Conservation (phyloP, 169 alveolate genomes). For the Plasmodium cynomolgi region DNA sequence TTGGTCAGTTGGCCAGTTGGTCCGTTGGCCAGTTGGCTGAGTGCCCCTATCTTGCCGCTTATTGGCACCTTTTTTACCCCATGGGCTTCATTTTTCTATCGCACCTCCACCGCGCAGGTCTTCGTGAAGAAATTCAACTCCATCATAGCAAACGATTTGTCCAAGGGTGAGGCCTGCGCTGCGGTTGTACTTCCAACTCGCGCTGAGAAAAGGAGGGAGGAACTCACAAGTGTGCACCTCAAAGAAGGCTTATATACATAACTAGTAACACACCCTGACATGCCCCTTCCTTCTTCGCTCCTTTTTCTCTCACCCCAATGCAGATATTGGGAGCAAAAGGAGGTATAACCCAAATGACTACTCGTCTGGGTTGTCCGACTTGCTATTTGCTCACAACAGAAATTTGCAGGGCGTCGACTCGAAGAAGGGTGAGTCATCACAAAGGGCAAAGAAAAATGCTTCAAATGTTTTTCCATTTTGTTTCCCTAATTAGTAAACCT, state of each 20-base stretch:
- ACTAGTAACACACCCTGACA: neutral
- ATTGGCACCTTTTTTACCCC: neutral
- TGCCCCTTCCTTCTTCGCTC: neutral
- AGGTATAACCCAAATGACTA: conserved; percentile 27
- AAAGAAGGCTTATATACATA: neutral
- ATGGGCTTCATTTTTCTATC: neutral
- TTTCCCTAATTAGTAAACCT: neutral
- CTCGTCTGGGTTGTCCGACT: conserved; percentile 13
- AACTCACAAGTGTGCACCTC: neutral
- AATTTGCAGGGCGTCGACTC: conserved; percentile 2
- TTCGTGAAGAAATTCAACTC: conserved; percentile 53
- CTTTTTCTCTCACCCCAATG: neutral
- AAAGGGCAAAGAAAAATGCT: conserved; percentile 12
- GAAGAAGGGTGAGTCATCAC: conserved; percentile 21
- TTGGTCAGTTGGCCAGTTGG: neutral
- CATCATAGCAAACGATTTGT: conserved; percentile 55
- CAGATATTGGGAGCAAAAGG: conserved; percentile 18
- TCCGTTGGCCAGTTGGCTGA: neutral
- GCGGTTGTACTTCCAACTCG: neutral
- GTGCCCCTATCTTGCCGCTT: neutral
- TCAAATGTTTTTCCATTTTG: neutral
- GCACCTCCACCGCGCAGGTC: neutral
- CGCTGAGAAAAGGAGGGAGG: neutral
- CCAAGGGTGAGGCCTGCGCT: conserved; percentile 10
- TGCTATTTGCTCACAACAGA: conserved; percentile 25